Base-by-base conservation (phyloP, 805 yeast genomes). In the Schwanniomyces pseudopolymorphus region DNA sequence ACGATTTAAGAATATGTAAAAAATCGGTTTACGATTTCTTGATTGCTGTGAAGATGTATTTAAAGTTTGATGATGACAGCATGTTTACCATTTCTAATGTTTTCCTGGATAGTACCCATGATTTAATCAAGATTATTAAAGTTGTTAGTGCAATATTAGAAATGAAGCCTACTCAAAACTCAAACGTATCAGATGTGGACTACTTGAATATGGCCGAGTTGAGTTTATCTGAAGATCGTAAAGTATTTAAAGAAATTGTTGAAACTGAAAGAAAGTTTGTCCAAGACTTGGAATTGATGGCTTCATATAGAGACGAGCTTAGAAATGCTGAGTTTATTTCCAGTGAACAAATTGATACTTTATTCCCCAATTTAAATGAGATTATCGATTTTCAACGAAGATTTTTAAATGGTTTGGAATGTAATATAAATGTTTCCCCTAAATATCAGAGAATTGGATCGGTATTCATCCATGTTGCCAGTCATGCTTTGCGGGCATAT, bases 211-310 rank as follows among this genome's bases (percentile, higher is more conserved):
- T 57, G 10, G 57, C 61, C 31, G 68, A 62, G 25, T 52, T 69
- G 21, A 49, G 60, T 25, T 66, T 69, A 13, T 66, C 75, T 9
- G 89, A 83, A 58, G 76, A 84, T 48, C 75, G 88, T 47, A 89
- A 86, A 57, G 91, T 92, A 39, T 83, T 91, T 44, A 80, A 79
- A 53, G 99, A 94, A 68, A 69, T 94, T 28, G 79, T 94, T 33
- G 88, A 84, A 55, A 89, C 96, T 3, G 99, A 94, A 69, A 77
- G 98, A 54, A 90, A 88, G 65, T 94, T 86, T 63, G 97, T 94
- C 22, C 88, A 85, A 64, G 98, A 94, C 63, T 72, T 94, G 51
- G 97, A 92, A 65, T 79, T 81, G 13, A 67, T 94, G 56, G 74
- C 77, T 35, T 66, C 68, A 33, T 94, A 89, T 67, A 83, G 84